Evolutionary conservation across 2,329 filamentous ascomycete genomes (phyloP).

Genomic region (Orbilia javanica): DNA sequence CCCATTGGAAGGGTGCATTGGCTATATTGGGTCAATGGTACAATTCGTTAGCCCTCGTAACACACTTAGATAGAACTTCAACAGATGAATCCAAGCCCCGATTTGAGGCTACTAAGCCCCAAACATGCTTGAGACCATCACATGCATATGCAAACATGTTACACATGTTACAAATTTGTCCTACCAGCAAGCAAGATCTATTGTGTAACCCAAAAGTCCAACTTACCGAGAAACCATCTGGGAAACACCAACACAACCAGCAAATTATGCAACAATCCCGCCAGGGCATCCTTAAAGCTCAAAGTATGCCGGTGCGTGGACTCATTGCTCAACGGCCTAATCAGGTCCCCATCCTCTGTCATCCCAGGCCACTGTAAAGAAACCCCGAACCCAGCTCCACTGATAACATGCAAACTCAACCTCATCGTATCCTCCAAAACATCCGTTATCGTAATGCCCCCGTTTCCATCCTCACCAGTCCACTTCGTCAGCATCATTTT

Average conservation of each 20-base stretch:
- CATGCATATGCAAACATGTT: neutral
- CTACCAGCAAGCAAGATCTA: neutral
- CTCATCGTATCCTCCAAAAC: slow-evolving; percentile 54
- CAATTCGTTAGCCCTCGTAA: slow-evolving; percentile 4
- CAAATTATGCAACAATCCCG: slow-evolving; percentile 72
- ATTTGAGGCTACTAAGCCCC: too few species aligned
- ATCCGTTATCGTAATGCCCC: slow-evolving; percentile 21
- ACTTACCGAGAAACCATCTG: slow-evolving; percentile 68
- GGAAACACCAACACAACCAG: slow-evolving; percentile 75
- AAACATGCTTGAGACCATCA: too few species aligned
- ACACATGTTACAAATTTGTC: neutral
- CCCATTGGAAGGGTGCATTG: slow-evolving; percentile 69
- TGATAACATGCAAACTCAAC: slow-evolving; percentile 61
- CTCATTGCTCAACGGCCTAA: slow-evolving; percentile 58
- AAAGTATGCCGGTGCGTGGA: slow-evolving; percentile 44
- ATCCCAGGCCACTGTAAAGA: slow-evolving; percentile 73
- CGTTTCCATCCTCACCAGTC: slow-evolving; percentile 37
- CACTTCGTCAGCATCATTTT: slow-evolving; percentile 52
- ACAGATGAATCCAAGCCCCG: too few species aligned
- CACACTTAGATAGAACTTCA: too few species aligned
- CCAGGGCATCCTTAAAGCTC: slow-evolving; percentile 71
- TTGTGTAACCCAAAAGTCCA: slow-evolving; percentile 16
- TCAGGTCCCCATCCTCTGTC: slow-evolving; percentile 70
- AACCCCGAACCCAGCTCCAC: slow-evolving; percentile 63
- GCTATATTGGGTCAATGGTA: slow-evolving; percentile 62